phyloP scores from a whole-genome alignment of 192 early-diverging fungal species.

The Backusella tuberculispora region DNA sequence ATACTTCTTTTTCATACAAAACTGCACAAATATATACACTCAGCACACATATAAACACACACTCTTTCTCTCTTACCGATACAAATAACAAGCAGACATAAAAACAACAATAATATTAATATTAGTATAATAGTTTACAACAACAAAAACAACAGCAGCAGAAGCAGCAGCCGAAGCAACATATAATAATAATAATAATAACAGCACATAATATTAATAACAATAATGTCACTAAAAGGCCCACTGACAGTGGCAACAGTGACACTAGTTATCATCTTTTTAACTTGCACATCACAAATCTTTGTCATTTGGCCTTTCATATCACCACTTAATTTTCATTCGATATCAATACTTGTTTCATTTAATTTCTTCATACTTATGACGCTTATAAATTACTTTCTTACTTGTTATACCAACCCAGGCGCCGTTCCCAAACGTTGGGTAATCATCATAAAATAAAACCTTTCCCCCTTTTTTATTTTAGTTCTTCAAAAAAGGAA shows the following conservation, averaged over 20 bases:
- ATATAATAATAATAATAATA: background rate
- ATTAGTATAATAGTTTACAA: conserved; percentile 16
- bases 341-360: conserved; percentile 53
- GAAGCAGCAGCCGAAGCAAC: background rate
- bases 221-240: conserved; percentile 18
- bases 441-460: conserved; percentile 36
- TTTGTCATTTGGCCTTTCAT: conserved; percentile 37
- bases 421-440: conserved; percentile 74
- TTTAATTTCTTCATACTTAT: conserved; percentile 81
- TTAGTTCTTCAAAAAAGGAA: no score
- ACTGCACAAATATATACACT: background rate
- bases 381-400: conserved; percentile 88
- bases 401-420: conserved; percentile 76
- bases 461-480: background rate
- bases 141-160: no score
- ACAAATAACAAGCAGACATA: background rate
- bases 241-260: conserved; percentile 23
- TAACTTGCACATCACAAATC: conserved; percentile 38
- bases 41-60: background rate
- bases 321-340: conserved; percentile 23
- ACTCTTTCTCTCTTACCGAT: background rate
- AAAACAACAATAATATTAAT: conserved; percentile 9
- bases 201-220: background rate
- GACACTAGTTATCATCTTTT: conserved; percentile 21
- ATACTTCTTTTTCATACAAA: background rate